Percentiles rank a stretch among this genome's conserved stretches.
Conservation (phyloP, 164 flowering plant species). For the Stephania cephalantha region DNA sequence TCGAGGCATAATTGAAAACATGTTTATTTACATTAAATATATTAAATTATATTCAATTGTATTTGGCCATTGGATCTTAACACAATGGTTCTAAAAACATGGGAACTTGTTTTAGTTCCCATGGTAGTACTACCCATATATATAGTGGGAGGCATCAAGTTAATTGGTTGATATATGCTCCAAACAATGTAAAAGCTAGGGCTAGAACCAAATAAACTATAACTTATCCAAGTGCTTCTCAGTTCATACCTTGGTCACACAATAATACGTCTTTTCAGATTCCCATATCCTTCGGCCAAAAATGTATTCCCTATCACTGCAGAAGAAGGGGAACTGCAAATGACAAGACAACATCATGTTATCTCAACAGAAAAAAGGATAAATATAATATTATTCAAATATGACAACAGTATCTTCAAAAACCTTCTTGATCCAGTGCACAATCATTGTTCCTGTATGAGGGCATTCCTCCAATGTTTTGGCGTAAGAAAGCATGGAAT, state of each 20-base stretch:
- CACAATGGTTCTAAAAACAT: too few relatives aligned
- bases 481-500: constrained; percentile 71
- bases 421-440: constrained; percentile 97
- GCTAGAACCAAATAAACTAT: constrained; percentile 1
- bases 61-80: too few relatives aligned
- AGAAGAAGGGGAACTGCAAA: constrained; percentile 96
- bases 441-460: constrained; percentile 58
- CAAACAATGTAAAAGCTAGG: too few relatives aligned
- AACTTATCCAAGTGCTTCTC: not conserved
- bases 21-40: too few relatives aligned
- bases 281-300: constrained; percentile 96
- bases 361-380: not conserved
- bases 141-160: too few relatives aligned
- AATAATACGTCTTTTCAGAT: constrained; percentile 64
- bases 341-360: constrained; percentile 15
- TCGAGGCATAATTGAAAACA: too few relatives aligned
- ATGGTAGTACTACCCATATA: too few relatives aligned
- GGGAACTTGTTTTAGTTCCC: too few relatives aligned
- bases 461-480: constrained; percentile 72
- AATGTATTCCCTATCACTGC: constrained; percentile 92
- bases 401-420: constrained; percentile 5
- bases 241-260: constrained; percentile 77
- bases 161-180: too few relatives aligned
- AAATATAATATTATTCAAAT: not conserved
- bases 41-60: too few relatives aligned